These are phyloP conservation scores for Dionaea muscipula DNA, from an alignment of 179 eudicot species.

Conservation along the genomic window DNA sequence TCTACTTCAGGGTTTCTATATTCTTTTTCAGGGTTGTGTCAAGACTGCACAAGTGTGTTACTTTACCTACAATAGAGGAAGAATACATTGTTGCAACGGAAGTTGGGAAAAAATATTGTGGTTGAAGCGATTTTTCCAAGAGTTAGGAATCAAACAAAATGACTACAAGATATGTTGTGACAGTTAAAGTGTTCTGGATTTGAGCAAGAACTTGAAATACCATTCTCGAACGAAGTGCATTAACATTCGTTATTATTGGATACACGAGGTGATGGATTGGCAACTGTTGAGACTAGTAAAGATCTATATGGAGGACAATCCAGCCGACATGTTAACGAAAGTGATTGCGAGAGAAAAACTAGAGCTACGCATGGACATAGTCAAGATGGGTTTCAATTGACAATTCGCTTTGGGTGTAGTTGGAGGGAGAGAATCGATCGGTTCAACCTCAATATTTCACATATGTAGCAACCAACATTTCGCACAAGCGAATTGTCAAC, in stretches of 20 bases:
- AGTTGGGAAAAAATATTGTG: neutral
- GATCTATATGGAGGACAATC: neutral
- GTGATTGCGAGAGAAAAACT: neutral
- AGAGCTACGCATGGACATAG: too few relatives aligned
- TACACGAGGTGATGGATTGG: neutral
- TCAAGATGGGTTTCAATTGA: too few relatives aligned
- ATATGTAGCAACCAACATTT: too few relatives aligned
- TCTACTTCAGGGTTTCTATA: neutral
- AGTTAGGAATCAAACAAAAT: neutral
- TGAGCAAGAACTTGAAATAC: neutral
- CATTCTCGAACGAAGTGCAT: slow-evolving; percentile 1
- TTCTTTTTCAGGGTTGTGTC: neutral
- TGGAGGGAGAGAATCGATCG: too few relatives aligned
- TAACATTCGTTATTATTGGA: neutral
- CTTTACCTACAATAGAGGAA: neutral
- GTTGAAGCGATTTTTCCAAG: neutral
- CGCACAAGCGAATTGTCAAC: too few relatives aligned
- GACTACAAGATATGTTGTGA: neutral
- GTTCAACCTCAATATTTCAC: too few relatives aligned
- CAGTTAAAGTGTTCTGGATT: neutral
- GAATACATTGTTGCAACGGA: neutral
- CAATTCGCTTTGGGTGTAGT: too few relatives aligned
- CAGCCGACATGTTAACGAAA: slow-evolving; percentile 5
- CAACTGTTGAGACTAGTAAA: neutral
- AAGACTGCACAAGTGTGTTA: slow-evolving; percentile 1